Base-by-base conservation (phyloP, 805 yeast species). In the Sungouiozyma intestinalis region DNA sequence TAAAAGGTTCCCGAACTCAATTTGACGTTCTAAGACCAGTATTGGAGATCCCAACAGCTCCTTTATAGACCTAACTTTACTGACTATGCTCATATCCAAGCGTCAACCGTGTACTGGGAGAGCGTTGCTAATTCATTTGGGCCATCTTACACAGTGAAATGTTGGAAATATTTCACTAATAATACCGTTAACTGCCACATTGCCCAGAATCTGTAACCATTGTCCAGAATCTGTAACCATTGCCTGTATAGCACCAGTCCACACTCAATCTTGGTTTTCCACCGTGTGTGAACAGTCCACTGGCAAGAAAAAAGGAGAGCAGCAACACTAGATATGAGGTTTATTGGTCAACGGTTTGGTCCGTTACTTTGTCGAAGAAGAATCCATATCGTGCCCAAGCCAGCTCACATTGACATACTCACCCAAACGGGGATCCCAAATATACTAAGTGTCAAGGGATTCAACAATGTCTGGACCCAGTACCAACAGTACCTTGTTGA, bases 1-100 rank as follows among this genome's bases (percentile, higher is more conserved):
- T 41, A 87, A 72, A 15, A 92, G 69, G 55, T 86, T 88, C 86
- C 86, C 80, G 67, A 81, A 72, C 64, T 92, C 97, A 18, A 92
- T 68, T 55, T 85, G 83, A 44, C 98, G 72, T 55, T 90, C 96
- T 37, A 92, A 76, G 1, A 90, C 86, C 16, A 90, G 61, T 3
- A 90, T 82, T 1, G 97, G 97, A 52, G 85, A 85, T 35, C 72
- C 72, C 34, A 90, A 63, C 4, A 88, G 19, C 16, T 24, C 36
- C 19, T 38, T 42, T 13, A 45, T 41, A 9, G 48, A 41, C 29
- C 45, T 33, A 4, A 44, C 29, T 36, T 40, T 44, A 1, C 19
- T 34, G 27, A 42, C 16, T 3, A 38, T 16, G 27, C 35, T 37
- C 13, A 18, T 17, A 11, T 31, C n/a, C 15, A 35, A 32, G 36